Percentiles rank a stretch among this genome's conserved stretches.
phyloP scores from a whole-genome alignment of 1,284 basidiomycete species.

The Puccinia novopanici region DNA sequence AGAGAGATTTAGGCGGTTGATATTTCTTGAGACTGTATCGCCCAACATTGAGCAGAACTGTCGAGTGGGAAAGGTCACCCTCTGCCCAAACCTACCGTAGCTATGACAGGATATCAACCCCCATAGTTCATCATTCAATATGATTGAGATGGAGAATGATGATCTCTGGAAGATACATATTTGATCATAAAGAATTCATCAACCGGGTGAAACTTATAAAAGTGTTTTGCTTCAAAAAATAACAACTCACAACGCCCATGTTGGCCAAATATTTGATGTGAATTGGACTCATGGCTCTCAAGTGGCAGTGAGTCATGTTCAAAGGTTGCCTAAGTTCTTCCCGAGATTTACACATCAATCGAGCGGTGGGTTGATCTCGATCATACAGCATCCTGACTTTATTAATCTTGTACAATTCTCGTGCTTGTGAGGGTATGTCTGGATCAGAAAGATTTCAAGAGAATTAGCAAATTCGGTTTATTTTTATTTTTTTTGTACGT shows the following conservation, averaged over 20 bases:
- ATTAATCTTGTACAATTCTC: constrained; percentile 67
- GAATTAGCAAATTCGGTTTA: too few relatives aligned
- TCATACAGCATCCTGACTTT: constrained; percentile 82
- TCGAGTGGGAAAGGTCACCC: constrained; percentile 57
- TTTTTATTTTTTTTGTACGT: too few relatives aligned
- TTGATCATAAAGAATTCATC: constrained; percentile 26
- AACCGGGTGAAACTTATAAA: too few relatives aligned
- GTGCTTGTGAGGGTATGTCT: constrained; percentile 67
- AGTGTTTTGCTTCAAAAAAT: too few relatives aligned
- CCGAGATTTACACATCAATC: constrained; percentile 70
- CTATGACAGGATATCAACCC: constrained; percentile 81
- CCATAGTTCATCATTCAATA: constrained; percentile 81
- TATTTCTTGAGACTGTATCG: constrained; percentile 79
- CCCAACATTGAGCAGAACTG: constrained; percentile 68
- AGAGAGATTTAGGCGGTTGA: constrained; percentile 79
- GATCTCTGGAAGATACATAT: constrained; percentile 57
- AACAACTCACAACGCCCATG: constrained; percentile 63
- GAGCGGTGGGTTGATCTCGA: constrained; percentile 73
- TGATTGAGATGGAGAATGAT: constrained; percentile 67
- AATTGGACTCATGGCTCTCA: constrained; percentile 86
- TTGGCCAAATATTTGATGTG: constrained; percentile 70
- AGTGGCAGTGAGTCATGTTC: constrained; percentile 83
- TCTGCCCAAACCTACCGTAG: constrained; percentile 69
- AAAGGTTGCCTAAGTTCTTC: constrained; percentile 73
- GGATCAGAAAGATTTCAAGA: too few relatives aligned